Conservation (phyloP, 2,329 filamentous ascomycete genomes). For the Talaromyces sp. region DNA sequence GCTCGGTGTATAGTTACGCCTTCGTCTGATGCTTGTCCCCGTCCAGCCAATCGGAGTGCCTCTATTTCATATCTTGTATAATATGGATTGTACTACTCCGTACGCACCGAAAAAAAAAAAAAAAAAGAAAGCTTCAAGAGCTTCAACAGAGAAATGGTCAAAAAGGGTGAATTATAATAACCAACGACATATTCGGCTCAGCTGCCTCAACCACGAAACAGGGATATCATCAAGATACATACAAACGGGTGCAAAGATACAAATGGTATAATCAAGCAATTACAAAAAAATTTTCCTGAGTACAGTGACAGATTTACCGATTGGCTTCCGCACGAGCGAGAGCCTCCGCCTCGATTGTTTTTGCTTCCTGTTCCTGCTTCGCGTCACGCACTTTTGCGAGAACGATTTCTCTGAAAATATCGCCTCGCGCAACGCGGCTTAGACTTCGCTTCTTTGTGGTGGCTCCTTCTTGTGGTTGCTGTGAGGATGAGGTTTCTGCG, state of each 20-base stretch:
- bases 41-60: not conserved
- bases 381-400: slow-evolving; percentile 89
- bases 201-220: slow-evolving; percentile 5
- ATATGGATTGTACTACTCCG: too few species aligned
- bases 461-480: slow-evolving; percentile 23
- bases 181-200: not conserved
- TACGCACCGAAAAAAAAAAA: not conserved
- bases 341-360: slow-evolving; percentile 63
- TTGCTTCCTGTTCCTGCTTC: slow-evolving; percentile 78
- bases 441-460: slow-evolving; percentile 53
- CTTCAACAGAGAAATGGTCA: not conserved
- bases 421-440: slow-evolving; percentile 60
- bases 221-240: slow-evolving; percentile 19
- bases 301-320: slow-evolving; percentile 5
- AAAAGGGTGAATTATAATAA: not conserved
- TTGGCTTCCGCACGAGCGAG: slow-evolving; percentile 39
- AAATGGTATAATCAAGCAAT: slow-evolving; percentile 1
- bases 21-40: not conserved
- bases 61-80: not conserved
- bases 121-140: not conserved
- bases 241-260: not conserved
- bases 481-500: slow-evolving; percentile 20
- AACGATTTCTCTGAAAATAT: slow-evolving; percentile 93
- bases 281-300: too few species aligned
- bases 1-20: not conserved